These are phyloP conservation scores for Piloderma croceum DNA, from an alignment of 768 basidiomycete genomes.

Conservation along the genomic window DNA sequence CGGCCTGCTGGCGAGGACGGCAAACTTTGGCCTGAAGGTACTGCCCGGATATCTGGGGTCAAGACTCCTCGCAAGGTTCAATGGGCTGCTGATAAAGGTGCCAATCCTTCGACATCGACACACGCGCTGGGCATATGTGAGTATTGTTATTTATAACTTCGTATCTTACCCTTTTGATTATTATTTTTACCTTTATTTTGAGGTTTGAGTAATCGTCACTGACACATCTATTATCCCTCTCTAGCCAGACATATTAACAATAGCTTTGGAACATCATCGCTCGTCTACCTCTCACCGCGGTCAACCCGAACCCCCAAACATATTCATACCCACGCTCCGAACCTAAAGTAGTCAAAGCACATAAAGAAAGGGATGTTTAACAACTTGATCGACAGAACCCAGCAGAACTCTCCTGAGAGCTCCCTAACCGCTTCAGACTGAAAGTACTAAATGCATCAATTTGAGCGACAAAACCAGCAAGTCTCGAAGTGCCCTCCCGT, in stretches of 20 bases:
- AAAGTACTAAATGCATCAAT: too few relatives aligned
- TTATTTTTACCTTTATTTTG: conserved; percentile 6
- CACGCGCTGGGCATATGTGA: conserved; percentile 51
- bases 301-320: conserved; percentile 5
- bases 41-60: conserved; percentile 21
- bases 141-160: conserved; percentile 17
- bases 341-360: too few relatives aligned
- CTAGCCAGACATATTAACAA: conserved; percentile 43
- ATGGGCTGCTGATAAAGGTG: conserved; percentile 29
- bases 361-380: not conserved
- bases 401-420: too few relatives aligned
- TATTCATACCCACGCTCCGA: conserved; percentile 13
- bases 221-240: not conserved
- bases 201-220: conserved; percentile 1
- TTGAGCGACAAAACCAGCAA: too few relatives aligned
- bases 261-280: conserved; percentile 48
- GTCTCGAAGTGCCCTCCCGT: too few relatives aligned
- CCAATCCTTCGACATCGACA: conserved; percentile 1
- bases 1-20: conserved; percentile 5
- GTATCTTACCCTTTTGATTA: not conserved
- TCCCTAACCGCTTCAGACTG: too few relatives aligned
- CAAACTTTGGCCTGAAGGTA: conserved; percentile 14
- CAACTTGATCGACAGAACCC: not conserved
- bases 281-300: conserved; percentile 17
- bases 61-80: conserved; percentile 50